Percentiles rank a stretch among this genome's conserved stretches.
Conservation (phyloP, 2,329 filamentous ascomycete genomes). For the Aureobasidium sp. region DNA sequence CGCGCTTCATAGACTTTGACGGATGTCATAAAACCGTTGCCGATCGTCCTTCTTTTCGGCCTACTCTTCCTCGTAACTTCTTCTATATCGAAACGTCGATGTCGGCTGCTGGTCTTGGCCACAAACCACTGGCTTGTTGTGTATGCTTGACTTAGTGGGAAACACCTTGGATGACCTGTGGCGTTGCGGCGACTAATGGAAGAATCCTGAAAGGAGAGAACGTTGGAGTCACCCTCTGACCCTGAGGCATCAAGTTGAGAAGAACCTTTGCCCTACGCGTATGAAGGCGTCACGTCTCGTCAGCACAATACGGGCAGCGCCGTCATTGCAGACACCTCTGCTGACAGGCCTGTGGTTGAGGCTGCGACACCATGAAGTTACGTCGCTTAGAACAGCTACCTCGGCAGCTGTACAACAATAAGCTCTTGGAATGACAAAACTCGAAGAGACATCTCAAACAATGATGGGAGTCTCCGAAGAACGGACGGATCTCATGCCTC, state of each 20-base stretch:
- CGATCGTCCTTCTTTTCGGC: not conserved
- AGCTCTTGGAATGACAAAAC: not conserved
- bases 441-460: not conserved
- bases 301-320: not conserved
- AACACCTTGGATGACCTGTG: not conserved
- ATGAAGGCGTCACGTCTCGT: not conserved
- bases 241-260: not conserved
- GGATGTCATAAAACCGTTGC: constrained; percentile 3
- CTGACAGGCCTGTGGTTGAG: not conserved
- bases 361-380: not conserved
- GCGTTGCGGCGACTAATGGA: not conserved
- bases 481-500: not conserved
- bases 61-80: not conserved
- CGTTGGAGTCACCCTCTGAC: not conserved
- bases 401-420: not conserved
- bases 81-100: constrained; percentile 10
- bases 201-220: not conserved
- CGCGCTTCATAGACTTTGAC: not conserved
- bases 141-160: not conserved
- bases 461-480: not conserved
- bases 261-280: not conserved
- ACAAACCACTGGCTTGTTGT: not conserved
- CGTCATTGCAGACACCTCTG: not conserved
- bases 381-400: not conserved
- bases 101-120: not conserved